Evolutionary conservation across 2,329 filamentous ascomycete genomes (phyloP), one percentile per base, ranked within the genome.

Genomic region (Septoria petroselini): DNA sequence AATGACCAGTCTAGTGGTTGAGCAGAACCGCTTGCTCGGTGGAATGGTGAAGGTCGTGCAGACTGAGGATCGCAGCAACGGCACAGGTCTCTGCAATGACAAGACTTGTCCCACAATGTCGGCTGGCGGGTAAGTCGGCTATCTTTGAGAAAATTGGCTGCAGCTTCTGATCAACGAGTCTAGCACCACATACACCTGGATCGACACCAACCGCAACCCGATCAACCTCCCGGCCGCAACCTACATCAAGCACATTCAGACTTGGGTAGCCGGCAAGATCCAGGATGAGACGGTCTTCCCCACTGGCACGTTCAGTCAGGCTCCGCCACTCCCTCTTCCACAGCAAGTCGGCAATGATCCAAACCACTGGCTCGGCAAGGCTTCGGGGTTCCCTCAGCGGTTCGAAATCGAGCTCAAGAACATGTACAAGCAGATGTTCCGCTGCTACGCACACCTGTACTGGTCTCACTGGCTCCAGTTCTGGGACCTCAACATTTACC

Each of bases 161-260:
- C 25, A 41, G 3, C 7, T 17, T 38, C 23, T 33, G 14, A 15
- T 41, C 27, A 41, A 44, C 39, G n/a, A 43, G 15, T 15, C 15
- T n/a, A 94, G 93, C 63, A 86, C 95, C 70, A 95, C 89, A 19
- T 97, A 95, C 70, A 96, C 91, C 41, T 97, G 91, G 91, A 81
- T 97, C 47, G 94, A 96, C 71, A 84, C 85, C 58, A 84, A 88
- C 63, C 83, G 86, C 61, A 85, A 89, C 66, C 90, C 91, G 8
- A 90, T 95, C 58, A 91, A 95, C 71, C 86, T 97, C 34, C 90
- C 91, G 3, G 91, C 91, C 5, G 84, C 84, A 55, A 90, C 94
- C 70, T 97, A 97, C 73, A 93, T 96, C 73, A 89, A 88, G 59
- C 82, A 95, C 19, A 94, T 97, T 69, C 91, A 96, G 73, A 88